These are phyloP conservation scores for Ophiostoma piceae DNA, from an alignment of 2,329 filamentous ascomycete genomes.

Conservation along the genomic window DNA sequence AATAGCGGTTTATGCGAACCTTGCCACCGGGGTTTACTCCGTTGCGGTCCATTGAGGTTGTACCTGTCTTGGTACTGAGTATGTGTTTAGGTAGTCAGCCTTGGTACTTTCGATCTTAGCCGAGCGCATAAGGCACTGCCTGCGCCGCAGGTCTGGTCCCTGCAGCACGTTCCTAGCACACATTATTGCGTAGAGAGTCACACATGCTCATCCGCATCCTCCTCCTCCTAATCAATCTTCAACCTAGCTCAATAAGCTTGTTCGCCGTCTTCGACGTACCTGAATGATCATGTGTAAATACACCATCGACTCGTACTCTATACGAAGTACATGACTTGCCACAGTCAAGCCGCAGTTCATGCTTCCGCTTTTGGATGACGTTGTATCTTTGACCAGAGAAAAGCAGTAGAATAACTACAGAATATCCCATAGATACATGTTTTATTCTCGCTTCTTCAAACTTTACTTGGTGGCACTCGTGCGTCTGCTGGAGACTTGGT, in stretches of 20 bases:
- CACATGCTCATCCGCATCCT: neutral
- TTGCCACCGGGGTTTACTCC: slow-evolving; percentile 8
- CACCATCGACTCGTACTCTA: neutral
- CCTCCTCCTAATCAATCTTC: neutral
- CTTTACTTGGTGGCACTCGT: neutral
- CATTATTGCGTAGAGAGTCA: too few species aligned
- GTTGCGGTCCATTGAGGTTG: neutral
- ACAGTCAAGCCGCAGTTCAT: neutral
- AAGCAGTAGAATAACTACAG: neutral
- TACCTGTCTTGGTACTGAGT: too few species aligned
- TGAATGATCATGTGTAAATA: neutral
- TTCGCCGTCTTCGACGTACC: neutral
- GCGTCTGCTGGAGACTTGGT: neutral
- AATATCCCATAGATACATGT: neutral
- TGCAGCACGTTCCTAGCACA: neutral
- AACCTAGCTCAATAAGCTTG: neutral
- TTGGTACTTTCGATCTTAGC: neutral
- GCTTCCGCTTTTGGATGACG: neutral
- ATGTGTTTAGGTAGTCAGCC: too few species aligned
- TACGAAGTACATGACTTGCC: neutral
- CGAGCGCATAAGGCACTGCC: neutral
- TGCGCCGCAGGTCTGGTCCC: neutral
- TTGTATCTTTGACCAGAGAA: neutral
- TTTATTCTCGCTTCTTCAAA: neutral
- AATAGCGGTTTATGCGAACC: neutral